These are phyloP conservation scores for Tolypocladium endophyticum DNA, from an alignment of 2,329 filamentous ascomycete species.

Conservation along the genomic window DNA sequence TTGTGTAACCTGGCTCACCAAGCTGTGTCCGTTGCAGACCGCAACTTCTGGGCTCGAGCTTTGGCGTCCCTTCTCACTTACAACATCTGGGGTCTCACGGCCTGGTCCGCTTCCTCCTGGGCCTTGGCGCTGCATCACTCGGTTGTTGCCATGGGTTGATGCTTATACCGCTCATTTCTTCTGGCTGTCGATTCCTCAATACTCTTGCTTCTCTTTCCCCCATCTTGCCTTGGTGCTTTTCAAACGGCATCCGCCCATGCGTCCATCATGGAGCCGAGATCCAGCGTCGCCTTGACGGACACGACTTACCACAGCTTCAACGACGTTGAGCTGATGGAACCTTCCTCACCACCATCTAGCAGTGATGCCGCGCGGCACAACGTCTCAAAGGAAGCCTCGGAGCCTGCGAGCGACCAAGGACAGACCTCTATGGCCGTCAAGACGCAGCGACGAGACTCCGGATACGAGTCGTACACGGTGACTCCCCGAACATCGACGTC, in stretches of 20 bases:
- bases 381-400: constrained; percentile 1
- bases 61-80: neutral
- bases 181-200: neutral
- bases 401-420: neutral
- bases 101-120: neutral
- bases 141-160: neutral
- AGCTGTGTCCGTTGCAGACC: neutral
- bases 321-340: constrained; percentile 36
- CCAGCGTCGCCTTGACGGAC: constrained; percentile 28
- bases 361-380: constrained; percentile 5
- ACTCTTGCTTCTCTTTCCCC: neutral
- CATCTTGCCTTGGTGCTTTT: neutral
- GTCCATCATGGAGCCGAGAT: constrained; percentile 3
- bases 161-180: neutral
- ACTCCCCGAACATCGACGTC: constrained; percentile 27
- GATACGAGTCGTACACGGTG: constrained; percentile 40
- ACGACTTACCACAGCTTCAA: constrained; percentile 45
- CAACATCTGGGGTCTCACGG: neutral
- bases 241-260: neutral
- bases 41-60: neutral
- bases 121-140: neutral
- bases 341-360: constrained; percentile 10
- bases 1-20: neutral
- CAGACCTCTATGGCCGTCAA: constrained; percentile 20
- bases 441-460: constrained; percentile 48